These are phyloP conservation scores for Wolfiporia cocos DNA, from an alignment of 1,284 basidiomycete species.

Conservation along the genomic window DNA sequence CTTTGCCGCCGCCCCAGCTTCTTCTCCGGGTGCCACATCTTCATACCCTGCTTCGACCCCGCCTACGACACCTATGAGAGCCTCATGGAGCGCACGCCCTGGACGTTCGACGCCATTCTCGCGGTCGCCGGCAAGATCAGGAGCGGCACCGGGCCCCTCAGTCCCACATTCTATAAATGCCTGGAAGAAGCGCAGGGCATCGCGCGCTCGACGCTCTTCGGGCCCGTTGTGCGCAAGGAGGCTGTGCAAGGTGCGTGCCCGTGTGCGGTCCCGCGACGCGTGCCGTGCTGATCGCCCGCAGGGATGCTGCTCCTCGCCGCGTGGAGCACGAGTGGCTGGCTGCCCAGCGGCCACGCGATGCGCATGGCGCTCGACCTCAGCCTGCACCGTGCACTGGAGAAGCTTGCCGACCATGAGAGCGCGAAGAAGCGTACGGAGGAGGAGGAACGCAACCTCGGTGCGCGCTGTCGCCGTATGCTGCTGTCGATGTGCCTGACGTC, in stretches of 20 bases:
- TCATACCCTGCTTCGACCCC: constrained; percentile 90
- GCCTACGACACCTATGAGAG: constrained; percentile 88
- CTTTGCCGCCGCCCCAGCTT: constrained; percentile 53
- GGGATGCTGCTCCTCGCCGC: constrained; percentile 89
- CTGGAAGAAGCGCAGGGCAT: constrained; percentile 93
- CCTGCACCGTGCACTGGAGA: constrained; percentile 85
- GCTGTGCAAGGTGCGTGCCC: constrained; percentile 76
- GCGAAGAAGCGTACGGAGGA: constrained; percentile 64
- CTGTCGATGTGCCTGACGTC: constrained; percentile 5
- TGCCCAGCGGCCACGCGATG: constrained; percentile 89
- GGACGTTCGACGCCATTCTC: constrained; percentile 88
- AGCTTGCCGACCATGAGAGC: constrained; percentile 70
- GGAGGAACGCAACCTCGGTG: constrained; percentile 84
- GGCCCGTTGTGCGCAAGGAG: constrained; percentile 88
- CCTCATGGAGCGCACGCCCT: constrained; percentile 84
- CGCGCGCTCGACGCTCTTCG: constrained; percentile 87
- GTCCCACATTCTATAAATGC: constrained; percentile 82
- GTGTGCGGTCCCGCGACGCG: background rate
- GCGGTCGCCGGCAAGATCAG: constrained; percentile 89
- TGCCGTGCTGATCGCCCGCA: constrained; percentile 3
- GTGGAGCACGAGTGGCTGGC: constrained; percentile 93
- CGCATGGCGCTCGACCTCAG: constrained; percentile 93
- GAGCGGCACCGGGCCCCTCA: constrained; percentile 81
- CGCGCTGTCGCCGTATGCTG: constrained; percentile 7
- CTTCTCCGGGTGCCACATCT: constrained; percentile 92